Conservation (phyloP, 192 early-diverging fungal genomes). For the Phycomyces blakesleeanus region DNA sequence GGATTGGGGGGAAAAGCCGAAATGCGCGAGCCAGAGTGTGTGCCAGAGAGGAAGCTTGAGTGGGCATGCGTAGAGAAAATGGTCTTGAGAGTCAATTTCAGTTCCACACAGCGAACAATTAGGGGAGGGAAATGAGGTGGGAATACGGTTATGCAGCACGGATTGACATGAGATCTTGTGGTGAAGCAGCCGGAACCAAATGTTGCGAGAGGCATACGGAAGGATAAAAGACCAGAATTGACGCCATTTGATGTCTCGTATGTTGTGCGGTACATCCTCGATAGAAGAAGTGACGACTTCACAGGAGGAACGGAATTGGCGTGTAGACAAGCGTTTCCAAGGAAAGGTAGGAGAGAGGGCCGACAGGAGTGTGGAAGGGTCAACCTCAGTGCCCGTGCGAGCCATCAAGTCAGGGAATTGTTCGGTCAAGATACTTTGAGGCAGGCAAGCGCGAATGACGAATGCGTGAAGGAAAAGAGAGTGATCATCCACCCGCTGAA, state of each 20-base stretch:
- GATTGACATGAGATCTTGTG: not conserved
- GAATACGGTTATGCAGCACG: not conserved
- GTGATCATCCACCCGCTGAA: not conserved
- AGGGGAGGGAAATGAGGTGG: not conserved
- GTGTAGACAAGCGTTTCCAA: not conserved
- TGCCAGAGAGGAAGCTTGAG: slow-evolving; percentile 1
- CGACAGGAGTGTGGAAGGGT: not conserved
- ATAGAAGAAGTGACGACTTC: too few species aligned
- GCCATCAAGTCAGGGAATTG: not conserved
- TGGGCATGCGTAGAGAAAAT: slow-evolving; percentile 7
- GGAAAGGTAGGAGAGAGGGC: not conserved
- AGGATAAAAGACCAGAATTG: not conserved
- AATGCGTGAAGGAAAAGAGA: not conserved
- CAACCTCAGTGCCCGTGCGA: not conserved
- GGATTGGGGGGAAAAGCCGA: not conserved
- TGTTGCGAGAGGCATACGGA: not conserved
- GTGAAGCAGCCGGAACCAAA: slow-evolving; percentile 8
- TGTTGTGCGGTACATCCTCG: too few species aligned
- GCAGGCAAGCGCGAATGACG: not conserved
- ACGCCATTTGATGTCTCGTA: not conserved
- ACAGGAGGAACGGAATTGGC: not conserved
- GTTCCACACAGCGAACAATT: not conserved
- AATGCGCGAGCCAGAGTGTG: not conserved
- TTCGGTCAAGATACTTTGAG: not conserved
- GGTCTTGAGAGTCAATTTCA: not conserved